These are phyloP conservation scores for Alternaria sp. DNA, from an alignment of 2,329 filamentous ascomycete genomes.

Conservation along the genomic window DNA sequence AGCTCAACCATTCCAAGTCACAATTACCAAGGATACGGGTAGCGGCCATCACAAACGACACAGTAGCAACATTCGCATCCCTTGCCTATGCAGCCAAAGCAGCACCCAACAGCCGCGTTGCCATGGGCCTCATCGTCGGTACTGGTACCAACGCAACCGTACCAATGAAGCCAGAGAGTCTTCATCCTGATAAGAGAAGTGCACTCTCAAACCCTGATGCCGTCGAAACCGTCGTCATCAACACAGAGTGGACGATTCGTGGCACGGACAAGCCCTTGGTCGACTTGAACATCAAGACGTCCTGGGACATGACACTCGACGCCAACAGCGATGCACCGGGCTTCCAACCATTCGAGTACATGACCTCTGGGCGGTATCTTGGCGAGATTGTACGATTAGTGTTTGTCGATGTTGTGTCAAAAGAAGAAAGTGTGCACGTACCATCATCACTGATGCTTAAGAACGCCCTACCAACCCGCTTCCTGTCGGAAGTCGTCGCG, in stretches of 20 bases:
- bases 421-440: conserved; percentile 53
- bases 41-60: conserved; percentile 81
- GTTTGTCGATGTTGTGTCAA: conserved; percentile 70
- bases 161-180: conserved; percentile 69
- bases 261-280: conserved; percentile 75
- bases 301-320: conserved; percentile 76
- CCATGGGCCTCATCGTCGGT: conserved; percentile 83
- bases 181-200: conserved; percentile 70
- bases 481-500: conserved; percentile 75
- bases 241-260: conserved; percentile 86
- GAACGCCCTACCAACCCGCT: conserved; percentile 75
- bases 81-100: conserved; percentile 76
- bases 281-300: conserved; percentile 70
- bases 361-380: conserved; percentile 81
- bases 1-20: conserved; percentile 22
- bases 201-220: conserved; percentile 40
- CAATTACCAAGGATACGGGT: conserved; percentile 70
- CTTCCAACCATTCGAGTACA: conserved; percentile 85
- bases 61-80: conserved; percentile 80
- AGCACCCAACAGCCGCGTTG: conserved; percentile 68
- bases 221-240: conserved; percentile 75
- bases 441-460: conserved; percentile 65
- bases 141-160: conserved; percentile 86
- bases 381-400: conserved; percentile 79
- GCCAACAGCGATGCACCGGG: conserved; percentile 73